Evolutionary conservation across 345 rosid species (phyloP), one percentile per base, ranked within the genome.

Genomic region (Streptanthus diversifolius): DNA sequence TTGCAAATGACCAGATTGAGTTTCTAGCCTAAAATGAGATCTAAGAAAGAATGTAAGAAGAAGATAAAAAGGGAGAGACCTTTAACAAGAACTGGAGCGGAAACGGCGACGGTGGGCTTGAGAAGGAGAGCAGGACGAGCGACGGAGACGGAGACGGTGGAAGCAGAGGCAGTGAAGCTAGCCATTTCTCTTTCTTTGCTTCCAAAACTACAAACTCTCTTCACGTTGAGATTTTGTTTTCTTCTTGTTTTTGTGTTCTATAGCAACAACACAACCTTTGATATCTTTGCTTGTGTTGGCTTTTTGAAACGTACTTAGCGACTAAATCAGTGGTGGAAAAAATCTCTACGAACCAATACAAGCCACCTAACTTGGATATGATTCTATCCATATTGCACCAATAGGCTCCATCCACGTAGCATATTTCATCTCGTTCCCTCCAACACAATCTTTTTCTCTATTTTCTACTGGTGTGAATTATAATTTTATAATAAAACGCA

Each of bases 41-140:
- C 70, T 63, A n/a, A 41, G 0, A 56, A 41, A 29, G 5, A 61
- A 53, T 0, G 36, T 24, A 22, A 35, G 43, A 36, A 30, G 54
- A 64, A 18, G 68, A 66, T 5, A n/a, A n/a, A 43, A 8, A 40
- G 35, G 8, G 18, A 40, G 21, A 35, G 48, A 64, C 37, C 10
- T 33, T 77, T 83, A 93, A 97, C 95, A 27, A 87, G 85, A 75
- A 87, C 83, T 5, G 91, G 80, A 51, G 87, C 69, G 4, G 87
- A 78, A 47, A 82, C 58, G 49, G 82, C 77, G 13, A 75, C 15
- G 18, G 82, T 68, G 48, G 80, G 69, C 56, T 73, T 85, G 81
- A 48, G 85, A 10, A 77, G 62, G n/a, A 85, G 83, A 74, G 80
- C 68, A 53, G 80, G 68, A 65, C 80, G 64, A 58, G 79, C 74